Evolutionary conservation across 371 early-diverging fungal genomes (phyloP).

Genomic region (Blyttiomyces sp.): DNA sequence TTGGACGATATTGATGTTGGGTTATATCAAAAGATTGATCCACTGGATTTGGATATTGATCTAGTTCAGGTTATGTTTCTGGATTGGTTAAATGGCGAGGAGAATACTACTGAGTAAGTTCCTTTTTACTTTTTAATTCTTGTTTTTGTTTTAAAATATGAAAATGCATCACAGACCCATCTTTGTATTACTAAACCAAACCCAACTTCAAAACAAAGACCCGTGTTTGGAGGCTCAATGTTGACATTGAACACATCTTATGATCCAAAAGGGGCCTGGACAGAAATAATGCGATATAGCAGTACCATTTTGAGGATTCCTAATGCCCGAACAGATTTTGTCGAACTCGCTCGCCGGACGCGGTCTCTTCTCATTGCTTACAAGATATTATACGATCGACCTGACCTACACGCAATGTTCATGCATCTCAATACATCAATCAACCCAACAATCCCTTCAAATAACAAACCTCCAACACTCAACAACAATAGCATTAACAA

Average conservation of each 20-base stretch:
- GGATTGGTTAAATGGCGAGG: constrained; percentile 14
- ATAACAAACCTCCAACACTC: not conserved
- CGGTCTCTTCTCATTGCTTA: constrained; percentile 8
- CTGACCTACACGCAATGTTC: not conserved
- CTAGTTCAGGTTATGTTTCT: constrained; percentile 5
- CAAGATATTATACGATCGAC: constrained; percentile 2
- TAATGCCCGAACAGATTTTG: constrained; percentile 10
- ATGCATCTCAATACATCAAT: not conserved
- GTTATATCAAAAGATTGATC: too few relatives aligned
- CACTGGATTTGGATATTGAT: constrained; percentile 14
- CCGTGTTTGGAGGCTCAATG: constrained; percentile 19
- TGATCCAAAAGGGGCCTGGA: not conserved
- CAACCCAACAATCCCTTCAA: not conserved
- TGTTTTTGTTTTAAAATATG: not conserved
- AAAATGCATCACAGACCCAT: not conserved
- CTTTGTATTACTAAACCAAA: too few relatives aligned
- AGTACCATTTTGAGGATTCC: not conserved
- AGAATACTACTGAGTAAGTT: not conserved
- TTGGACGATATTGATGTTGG: too few relatives aligned
- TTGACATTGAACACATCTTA: not conserved
- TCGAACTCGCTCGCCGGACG: constrained; percentile 12
- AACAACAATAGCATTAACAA: constrained; percentile 3
- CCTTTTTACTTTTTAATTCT: not conserved
- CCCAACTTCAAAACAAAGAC: too few relatives aligned
- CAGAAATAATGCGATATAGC: constrained; percentile 4